These are phyloP conservation scores for Fusarium neocosmosporiellum DNA, from an alignment of 2,329 filamentous ascomycete species.

Conservation along the genomic window DNA sequence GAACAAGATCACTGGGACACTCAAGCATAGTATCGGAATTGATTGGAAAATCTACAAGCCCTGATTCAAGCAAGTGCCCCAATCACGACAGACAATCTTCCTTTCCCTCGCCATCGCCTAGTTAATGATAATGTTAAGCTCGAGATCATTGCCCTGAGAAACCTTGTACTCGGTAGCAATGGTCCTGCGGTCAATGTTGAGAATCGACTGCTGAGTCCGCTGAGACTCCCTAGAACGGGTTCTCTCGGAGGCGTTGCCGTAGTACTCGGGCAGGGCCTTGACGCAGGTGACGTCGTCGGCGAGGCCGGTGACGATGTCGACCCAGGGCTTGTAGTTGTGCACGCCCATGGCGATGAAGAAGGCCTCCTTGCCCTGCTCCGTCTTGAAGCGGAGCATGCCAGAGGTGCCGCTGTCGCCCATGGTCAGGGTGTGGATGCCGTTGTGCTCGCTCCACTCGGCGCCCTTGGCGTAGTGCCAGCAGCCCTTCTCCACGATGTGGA, in stretches of 20 bases:
- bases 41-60: not conserved
- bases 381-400: constrained; percentile 37
- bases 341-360: constrained; percentile 34
- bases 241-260: constrained; percentile 19
- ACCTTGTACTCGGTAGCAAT: constrained; percentile 29
- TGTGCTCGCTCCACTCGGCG: constrained; percentile 17
- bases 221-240: constrained; percentile 15
- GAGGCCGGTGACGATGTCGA: constrained; percentile 31
- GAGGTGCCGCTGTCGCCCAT: constrained; percentile 35
- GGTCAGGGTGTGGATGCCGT: constrained; percentile 17
- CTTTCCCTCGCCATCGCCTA: not conserved
- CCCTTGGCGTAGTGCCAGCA: constrained; percentile 38
- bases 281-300: constrained; percentile 28
- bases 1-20: not conserved
- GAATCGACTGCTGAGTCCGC: constrained; percentile 26
- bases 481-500: constrained; percentile 30
- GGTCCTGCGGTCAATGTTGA: constrained; percentile 30
- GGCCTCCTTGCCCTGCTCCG: constrained; percentile 31
- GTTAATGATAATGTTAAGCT: constrained; percentile 32
- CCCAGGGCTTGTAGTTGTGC: constrained; percentile 37
- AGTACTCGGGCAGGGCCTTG: constrained; percentile 36
- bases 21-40: not conserved
- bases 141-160: constrained; percentile 28
- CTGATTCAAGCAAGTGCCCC: not conserved
- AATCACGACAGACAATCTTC: not conserved